Base-by-base conservation (phyloP, 192 early-diverging fungal species). In the Coemansia furcata region DNA sequence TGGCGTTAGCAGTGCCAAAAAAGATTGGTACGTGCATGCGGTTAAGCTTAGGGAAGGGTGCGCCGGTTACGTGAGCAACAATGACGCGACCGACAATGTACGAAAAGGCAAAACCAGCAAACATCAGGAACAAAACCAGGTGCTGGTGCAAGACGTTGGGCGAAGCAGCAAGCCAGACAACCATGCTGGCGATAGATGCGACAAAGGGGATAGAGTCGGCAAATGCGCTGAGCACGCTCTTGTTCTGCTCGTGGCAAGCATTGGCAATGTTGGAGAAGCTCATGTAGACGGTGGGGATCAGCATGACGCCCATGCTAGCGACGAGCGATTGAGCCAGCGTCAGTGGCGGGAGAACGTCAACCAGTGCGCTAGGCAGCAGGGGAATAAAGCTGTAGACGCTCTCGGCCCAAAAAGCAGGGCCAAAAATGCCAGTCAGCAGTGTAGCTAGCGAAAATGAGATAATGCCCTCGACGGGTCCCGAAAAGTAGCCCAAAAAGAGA, bases 401-500 rank as follows among this genome's bases (percentile, higher is more conserved):
- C 6, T 35, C 72, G 30, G 66, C 60, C 85, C 80, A 84, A 65
- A 83, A 60, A 21, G 35, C 65, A 52, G 64, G 82, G 72, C 91
- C 92, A 55, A 83, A 85, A 8, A 88, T 42, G 52, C 91, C 91
- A 6, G 91, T 89, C 19, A 87, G 71, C 33, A 90, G 63, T 10
- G 92, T 75, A 2, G 74, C 49, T 40, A 88, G 83, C 57, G 92
- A 82, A 36, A 77, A 76, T 67, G 89, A 82, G 46, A 94, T 50
- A 44, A 97, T 87, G 29, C 95, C 95, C 71, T 97, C 95, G n/a
- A 97, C 92, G 40, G 95, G 94, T 5, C 94, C 95, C 66, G 89
- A 92, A 83, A 92, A 91, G 67, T 90, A 87, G 21, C 90, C 88
- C 44, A 97, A 76, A 69, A 91, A 95, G 43, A 97, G 79, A 2